These are phyloP conservation scores for Cordyceps javanica DNA, from an alignment of 2,329 filamentous ascomycete genomes.

Conservation along the genomic window DNA sequence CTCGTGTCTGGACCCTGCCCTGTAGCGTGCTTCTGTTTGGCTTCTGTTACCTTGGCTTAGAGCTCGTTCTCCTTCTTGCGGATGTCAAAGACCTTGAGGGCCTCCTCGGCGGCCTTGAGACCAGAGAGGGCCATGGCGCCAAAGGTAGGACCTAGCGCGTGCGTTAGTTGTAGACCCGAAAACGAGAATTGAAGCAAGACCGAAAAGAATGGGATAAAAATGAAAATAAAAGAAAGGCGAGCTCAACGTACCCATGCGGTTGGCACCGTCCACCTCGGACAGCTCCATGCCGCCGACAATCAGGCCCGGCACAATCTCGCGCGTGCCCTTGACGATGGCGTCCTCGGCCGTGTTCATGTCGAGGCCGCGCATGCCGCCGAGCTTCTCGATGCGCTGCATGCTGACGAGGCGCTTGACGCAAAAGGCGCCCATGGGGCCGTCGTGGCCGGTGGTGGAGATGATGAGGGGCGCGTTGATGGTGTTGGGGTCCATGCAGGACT, in stretches of 20 bases:
- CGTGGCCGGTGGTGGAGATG: conserved; percentile 86
- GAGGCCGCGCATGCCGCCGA: conserved; percentile 87
- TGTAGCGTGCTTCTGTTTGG: not conserved
- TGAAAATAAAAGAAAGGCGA: not conserved
- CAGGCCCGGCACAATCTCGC: conserved; percentile 79
- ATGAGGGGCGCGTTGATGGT: conserved; percentile 89
- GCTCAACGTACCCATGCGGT: conserved; percentile 66
- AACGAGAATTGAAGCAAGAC: too few species aligned
- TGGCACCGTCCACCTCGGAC: conserved; percentile 82
- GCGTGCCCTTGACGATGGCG: conserved; percentile 85
- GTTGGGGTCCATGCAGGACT: conserved; percentile 95
- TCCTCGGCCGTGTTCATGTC: conserved; percentile 92
- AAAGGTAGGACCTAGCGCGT: conserved; percentile 58
- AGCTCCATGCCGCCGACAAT: conserved; percentile 96
- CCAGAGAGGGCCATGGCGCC: conserved; percentile 84
- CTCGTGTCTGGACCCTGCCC: not conserved
- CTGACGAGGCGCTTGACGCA: conserved; percentile 83
- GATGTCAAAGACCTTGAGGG: conserved; percentile 67
- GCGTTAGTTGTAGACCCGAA: conserved; percentile 38
- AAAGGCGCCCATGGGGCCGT: conserved; percentile 87
- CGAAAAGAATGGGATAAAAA: too few species aligned
- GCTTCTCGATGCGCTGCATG: conserved; percentile 76
- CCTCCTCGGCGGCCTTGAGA: conserved; percentile 88
- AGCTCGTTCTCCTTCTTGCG: conserved; percentile 72
- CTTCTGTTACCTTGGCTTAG: conserved; percentile 26